Base-by-base conservation (phyloP, 371 early-diverging fungal species). In the Chytridium lagenaria region DNA sequence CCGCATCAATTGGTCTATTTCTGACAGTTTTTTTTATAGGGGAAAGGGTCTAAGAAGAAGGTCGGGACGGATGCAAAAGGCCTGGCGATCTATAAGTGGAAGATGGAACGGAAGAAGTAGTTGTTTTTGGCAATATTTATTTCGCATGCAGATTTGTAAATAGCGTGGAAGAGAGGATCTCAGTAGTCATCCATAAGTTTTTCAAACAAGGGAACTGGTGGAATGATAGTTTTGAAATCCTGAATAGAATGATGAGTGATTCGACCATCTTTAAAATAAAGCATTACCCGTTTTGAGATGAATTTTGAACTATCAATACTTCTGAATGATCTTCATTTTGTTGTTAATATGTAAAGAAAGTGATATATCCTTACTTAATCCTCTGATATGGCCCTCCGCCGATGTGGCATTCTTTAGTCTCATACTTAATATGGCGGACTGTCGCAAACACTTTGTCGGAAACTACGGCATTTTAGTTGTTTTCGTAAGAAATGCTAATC, bases 81-180 rank as follows among this genome's bases (percentile, higher is more conserved):
- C 1, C 79, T 95, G 30, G 81, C 94, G 23, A 83, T 92, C 28
- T 97, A 95, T 87, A 97, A 95, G 81, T 98, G 96, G 97, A 90
- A 88, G 72, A 87, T 90, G 1, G 91, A 92, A 39, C 88, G 98
- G 67, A 95, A 92, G 79, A 88, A 79, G n/a, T 44, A 49, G 49
- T 59, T 37, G n/a, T 23, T 16, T 61, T 12, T 10, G 7, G 12
- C 61, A 26, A 5, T 61, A 2, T 61, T 61, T 37, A 33, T 61
- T 36, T 7, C 10, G 5, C 55, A 15, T 7, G 7, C 23, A 10
- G 12, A 37, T 16, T 61, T 61, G 31, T 37, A 34, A 12, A 61
- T 34, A 31, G 10, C 10, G 26, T 28, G 19, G 44, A 44, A 44
- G 7, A n/a, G 44, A 52, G 23, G 26, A 7, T 26, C 5, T 52